These are phyloP conservation scores for Pulveroboletus sp. DNA, from an alignment of 768 basidiomycete species.

Conservation along the genomic window DNA sequence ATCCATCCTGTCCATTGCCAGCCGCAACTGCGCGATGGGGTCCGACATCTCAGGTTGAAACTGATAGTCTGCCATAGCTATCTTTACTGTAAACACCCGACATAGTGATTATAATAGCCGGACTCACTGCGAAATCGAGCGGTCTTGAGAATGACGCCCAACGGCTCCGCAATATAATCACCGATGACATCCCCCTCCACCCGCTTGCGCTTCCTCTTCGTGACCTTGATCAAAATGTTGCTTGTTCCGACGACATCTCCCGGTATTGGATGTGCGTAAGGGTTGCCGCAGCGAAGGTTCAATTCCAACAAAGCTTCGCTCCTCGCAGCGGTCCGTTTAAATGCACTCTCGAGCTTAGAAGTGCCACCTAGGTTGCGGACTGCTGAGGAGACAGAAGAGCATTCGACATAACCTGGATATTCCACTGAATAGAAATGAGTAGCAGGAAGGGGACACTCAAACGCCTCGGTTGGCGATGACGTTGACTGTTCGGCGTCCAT, in stretches of 20 bases:
- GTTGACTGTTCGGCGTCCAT: slow-evolving; percentile 13
- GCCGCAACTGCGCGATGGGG: slow-evolving; percentile 61
- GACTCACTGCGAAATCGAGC: slow-evolving; percentile 84
- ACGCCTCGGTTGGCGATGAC: slow-evolving; percentile 28
- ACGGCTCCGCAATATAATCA: slow-evolving; percentile 67
- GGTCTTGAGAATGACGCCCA: slow-evolving; percentile 77
- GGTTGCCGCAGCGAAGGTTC: slow-evolving; percentile 64
- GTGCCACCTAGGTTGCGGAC: slow-evolving; percentile 68
- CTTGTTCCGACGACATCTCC: slow-evolving; percentile 74
- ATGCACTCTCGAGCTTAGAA: slow-evolving; percentile 65
- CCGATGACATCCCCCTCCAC: slow-evolving; percentile 38
- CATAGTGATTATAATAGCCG: background rate
- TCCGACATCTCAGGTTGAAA: slow-evolving; percentile 74
- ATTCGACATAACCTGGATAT: slow-evolving; percentile 81
- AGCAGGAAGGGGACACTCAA: slow-evolving; percentile 45
- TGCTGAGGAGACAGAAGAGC: slow-evolving; percentile 55
- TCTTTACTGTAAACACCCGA: slow-evolving; percentile 1
- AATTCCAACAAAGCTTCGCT: slow-evolving; percentile 70
- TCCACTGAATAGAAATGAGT: slow-evolving; percentile 75
- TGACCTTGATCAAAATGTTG: slow-evolving; percentile 84
- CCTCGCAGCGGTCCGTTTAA: slow-evolving; percentile 63
- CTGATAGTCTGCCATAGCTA: slow-evolving; percentile 94
- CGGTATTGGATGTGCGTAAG: slow-evolving; percentile 78
- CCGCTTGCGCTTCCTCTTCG: slow-evolving; percentile 58
- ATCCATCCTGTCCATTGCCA: slow-evolving; percentile 76